Percentiles rank a stretch among this genome's conserved stretches.
Evolutionary conservation across 2,329 filamentous ascomycete genomes (phyloP).

Genomic region (Chrysoporthe cubensis): DNA sequence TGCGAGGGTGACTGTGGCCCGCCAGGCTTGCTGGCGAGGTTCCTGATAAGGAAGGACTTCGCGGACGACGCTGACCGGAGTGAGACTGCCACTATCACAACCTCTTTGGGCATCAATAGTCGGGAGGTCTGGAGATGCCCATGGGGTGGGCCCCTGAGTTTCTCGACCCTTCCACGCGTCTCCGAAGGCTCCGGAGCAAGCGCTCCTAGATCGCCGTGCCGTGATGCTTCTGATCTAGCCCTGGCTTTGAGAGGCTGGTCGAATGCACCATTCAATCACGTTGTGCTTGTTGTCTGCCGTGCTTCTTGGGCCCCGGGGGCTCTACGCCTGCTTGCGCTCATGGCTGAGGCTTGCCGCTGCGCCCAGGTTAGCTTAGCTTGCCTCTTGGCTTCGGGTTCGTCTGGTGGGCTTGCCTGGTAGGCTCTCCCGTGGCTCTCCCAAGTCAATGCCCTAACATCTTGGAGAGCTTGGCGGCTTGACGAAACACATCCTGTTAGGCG

Average conservation of each 20-base stretch:
- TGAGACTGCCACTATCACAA: slow-evolving; percentile 1
- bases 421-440: background rate
- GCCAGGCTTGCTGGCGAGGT: background rate
- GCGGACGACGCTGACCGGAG: background rate
- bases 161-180: background rate
- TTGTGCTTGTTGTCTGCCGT: background rate
- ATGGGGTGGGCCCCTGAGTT: background rate
- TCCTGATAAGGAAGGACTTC: background rate
- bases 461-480: background rate
- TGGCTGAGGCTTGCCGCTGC: background rate
- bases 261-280: background rate
- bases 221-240: background rate
- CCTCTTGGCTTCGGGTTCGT: too few species aligned
- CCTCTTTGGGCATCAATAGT: slow-evolving; percentile 2
- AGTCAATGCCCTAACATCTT: background rate
- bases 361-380: too few species aligned
- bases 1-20: slow-evolving; percentile 16
- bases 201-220: background rate
- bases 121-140: background rate
- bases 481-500: background rate
- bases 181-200: background rate
- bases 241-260: background rate
- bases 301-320: background rate
- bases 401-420: background rate
- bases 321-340: background rate